Conservation (phyloP, 108 stramenopile genomes). For the Nannochloropsis gaditana region DNA sequence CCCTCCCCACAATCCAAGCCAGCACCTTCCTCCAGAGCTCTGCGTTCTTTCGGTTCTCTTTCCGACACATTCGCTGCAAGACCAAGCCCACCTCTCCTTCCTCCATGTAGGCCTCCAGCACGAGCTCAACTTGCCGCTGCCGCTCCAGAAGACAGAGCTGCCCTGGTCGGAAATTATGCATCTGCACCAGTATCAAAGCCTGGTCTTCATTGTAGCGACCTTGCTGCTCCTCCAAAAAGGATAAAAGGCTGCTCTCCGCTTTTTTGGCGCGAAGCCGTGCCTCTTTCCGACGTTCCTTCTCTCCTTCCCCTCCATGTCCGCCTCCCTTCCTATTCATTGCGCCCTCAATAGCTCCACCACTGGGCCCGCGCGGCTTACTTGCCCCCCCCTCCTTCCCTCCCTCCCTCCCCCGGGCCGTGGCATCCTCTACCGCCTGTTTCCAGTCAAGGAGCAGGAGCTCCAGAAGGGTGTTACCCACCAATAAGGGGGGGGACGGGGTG, state of each 20-base stretch:
- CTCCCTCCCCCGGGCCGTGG: constrained; percentile 21
- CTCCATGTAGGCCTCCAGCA: constrained; percentile 46
- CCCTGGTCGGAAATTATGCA: constrained; percentile 41
- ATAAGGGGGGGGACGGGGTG: neutral
- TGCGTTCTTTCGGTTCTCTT: constrained; percentile 45
- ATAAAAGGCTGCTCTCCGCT: constrained; percentile 24
- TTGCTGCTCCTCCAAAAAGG: constrained; percentile 38
- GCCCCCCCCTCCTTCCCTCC: constrained; percentile 24
- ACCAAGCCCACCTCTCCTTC: constrained; percentile 35
- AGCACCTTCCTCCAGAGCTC: constrained; percentile 49
- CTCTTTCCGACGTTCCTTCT: neutral
- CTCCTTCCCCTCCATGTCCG: neutral
- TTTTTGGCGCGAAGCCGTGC: neutral
- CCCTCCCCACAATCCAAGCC: constrained; percentile 39
- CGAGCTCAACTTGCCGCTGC: constrained; percentile 43
- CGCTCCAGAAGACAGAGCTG: constrained; percentile 52
- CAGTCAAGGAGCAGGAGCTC: constrained; percentile 39
- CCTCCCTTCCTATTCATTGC: neutral
- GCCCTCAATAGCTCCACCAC: neutral
- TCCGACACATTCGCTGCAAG: constrained; percentile 42
- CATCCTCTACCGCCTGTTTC: constrained; percentile 18
- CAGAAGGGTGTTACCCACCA: constrained; percentile 37
- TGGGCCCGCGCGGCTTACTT: neutral
- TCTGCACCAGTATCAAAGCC: constrained; percentile 52
- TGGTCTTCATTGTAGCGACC: constrained; percentile 51